phyloP scores from a whole-genome alignment of 768 basidiomycete genomes.

The Serpula lacrymans region DNA sequence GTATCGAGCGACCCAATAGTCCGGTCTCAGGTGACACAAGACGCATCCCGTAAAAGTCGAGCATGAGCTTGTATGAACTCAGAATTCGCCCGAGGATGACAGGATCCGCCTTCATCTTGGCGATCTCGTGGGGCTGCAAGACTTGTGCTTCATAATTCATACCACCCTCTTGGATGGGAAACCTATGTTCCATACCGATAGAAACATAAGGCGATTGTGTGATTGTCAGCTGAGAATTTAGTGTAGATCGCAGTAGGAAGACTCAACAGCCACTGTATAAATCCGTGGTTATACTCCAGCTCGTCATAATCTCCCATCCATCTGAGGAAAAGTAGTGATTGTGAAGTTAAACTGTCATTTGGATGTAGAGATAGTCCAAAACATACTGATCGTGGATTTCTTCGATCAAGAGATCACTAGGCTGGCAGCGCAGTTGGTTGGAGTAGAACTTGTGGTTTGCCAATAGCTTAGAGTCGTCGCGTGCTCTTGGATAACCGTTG shows the following conservation, averaged over 20 bases:
- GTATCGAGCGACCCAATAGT: conserved; percentile 48
- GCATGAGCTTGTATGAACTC: conserved; percentile 67
- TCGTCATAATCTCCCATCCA: conserved; percentile 62
- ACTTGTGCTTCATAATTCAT: conserved; percentile 68
- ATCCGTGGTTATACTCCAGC: conserved; percentile 68
- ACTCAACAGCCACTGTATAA: conserved; percentile 77
- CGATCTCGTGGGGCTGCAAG: conserved; percentile 62
- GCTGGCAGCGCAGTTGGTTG: conserved; percentile 52
- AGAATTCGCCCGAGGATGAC: conserved; percentile 48
- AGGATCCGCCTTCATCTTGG: conserved; percentile 49
- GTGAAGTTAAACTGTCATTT: neutral
- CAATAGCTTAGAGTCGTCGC: conserved; percentile 12
- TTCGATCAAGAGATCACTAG: conserved; percentile 59
- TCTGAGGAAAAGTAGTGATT: conserved; percentile 32
- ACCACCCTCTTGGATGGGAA: conserved; percentile 72
- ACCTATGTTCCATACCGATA: conserved; percentile 46
- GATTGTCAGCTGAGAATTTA: neutral
- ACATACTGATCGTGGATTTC: conserved; percentile 59
- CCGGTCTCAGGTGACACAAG: conserved; percentile 58
- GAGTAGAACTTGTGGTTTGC: conserved; percentile 63
- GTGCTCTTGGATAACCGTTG: conserved; percentile 15
- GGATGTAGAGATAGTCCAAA: neutral
- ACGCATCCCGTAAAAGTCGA: conserved; percentile 78
- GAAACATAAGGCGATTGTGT: no score
- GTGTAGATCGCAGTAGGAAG: neutral